These are phyloP conservation scores for Yarrowia hollandica DNA, from an alignment of 805 yeast genomes.

Conservation along the genomic window DNA sequence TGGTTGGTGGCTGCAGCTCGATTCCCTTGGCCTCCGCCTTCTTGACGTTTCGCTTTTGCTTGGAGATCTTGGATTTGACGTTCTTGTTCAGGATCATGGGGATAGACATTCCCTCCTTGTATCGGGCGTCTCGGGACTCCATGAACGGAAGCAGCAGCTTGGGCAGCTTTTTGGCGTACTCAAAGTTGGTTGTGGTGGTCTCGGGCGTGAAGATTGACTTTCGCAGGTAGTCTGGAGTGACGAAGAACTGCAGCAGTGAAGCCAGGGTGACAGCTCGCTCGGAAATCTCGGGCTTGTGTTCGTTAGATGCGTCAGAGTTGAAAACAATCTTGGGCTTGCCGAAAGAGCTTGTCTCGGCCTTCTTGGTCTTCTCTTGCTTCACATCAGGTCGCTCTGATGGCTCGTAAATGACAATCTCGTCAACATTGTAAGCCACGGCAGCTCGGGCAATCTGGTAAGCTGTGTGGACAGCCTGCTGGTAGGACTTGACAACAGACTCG, in stretches of 20 bases:
- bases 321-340: conserved; percentile 38
- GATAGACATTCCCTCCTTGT: conserved; percentile 65
- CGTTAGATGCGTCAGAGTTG: conserved; percentile 32
- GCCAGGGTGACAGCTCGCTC: conserved; percentile 57
- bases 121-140: conserved; percentile 49
- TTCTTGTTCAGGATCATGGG: conserved; percentile 32
- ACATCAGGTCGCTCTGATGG: conserved; percentile 40
- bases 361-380: conserved; percentile 32
- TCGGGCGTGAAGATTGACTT: conserved; percentile 58
- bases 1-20: conserved; percentile 43
- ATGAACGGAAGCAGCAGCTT: conserved; percentile 74
- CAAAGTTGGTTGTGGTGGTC: conserved; percentile 47
- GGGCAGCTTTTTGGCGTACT: conserved; percentile 69
- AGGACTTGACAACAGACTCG: conserved; percentile 54
- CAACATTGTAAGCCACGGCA: conserved; percentile 66
- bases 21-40: conserved; percentile 51
- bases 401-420: conserved; percentile 73
- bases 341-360: conserved; percentile 35
- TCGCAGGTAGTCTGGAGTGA: conserved; percentile 80
- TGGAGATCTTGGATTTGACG: conserved; percentile 33
- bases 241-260: conserved; percentile 69
- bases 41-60: conserved; percentile 41
- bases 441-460: conserved; percentile 79
- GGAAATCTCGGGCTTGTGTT: conserved; percentile 33
- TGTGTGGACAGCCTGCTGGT: conserved; percentile 70